phyloP scores from a whole-genome alignment of 2,329 filamentous ascomycete species.

The Xylariaceae sp. region DNA sequence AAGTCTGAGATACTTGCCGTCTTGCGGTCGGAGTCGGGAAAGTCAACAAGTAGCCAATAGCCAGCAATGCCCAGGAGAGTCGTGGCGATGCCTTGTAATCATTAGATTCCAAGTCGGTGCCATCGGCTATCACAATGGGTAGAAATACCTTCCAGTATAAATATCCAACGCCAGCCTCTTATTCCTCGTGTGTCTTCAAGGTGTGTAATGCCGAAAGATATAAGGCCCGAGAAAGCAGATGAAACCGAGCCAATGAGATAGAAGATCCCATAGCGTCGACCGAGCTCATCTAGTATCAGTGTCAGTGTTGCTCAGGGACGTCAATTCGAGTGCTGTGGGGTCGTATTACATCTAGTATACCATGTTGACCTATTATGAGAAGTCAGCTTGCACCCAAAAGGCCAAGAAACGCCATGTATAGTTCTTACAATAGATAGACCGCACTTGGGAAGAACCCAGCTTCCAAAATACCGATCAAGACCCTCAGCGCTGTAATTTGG shows the following conservation, averaged over 20 bases:
- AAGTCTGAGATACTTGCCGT: conserved; percentile 11
- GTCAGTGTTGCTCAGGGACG: conserved; percentile 5
- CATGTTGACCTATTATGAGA: conserved; percentile 46
- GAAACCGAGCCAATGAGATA: conserved; percentile 64
- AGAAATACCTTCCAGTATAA: conserved; percentile 47
- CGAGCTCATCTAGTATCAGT: conserved; percentile 52
- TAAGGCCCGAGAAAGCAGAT: conserved; percentile 60
- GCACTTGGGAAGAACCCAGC: conserved; percentile 67
- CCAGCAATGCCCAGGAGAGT: conserved; percentile 37
- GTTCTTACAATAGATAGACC: conserved; percentile 59
- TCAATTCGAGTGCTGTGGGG: not conserved
- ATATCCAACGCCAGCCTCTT: conserved; percentile 64
- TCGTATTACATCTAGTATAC: conserved; percentile 58
- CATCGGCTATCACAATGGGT: not conserved
- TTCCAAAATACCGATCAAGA: conserved; percentile 60
- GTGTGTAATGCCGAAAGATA: conserved; percentile 66
- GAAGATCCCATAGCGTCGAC: conserved; percentile 63
- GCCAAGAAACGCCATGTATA: not conserved
- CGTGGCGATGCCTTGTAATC: conserved; percentile 49
- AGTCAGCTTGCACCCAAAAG: not conserved
- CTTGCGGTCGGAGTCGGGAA: conserved; percentile 41
- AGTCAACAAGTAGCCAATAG: conserved; percentile 46
- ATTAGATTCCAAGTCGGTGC: conserved; percentile 1
- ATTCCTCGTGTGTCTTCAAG: conserved; percentile 52
- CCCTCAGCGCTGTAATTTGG: conserved; percentile 49